phyloP scores from a whole-genome alignment of 768 basidiomycete genomes.

The Russula sp. region DNA sequence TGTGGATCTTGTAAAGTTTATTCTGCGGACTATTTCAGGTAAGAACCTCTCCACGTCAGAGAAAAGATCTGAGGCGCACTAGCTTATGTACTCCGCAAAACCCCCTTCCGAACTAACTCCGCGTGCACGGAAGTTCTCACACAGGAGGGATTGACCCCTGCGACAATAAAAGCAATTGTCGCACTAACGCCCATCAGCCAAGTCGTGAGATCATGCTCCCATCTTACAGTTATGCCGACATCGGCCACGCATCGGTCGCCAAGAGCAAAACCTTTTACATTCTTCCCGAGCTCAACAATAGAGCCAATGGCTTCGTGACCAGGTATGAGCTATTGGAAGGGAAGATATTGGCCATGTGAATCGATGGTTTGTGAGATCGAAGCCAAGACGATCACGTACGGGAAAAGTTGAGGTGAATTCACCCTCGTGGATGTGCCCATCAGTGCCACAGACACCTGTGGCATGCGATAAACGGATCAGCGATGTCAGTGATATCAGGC shows the following conservation, averaged over 20 bases:
- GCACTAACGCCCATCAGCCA: constrained; percentile 48
- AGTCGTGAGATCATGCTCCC: background rate
- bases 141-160: constrained; percentile 75
- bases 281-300: constrained; percentile 71
- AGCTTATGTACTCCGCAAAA: constrained; percentile 85
- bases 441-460: constrained; percentile 65
- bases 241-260: constrained; percentile 88
- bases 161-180: constrained; percentile 85
- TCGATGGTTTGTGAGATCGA: background rate
- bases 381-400: constrained; percentile 38
- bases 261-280: constrained; percentile 69
- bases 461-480: constrained; percentile 13
- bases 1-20: constrained; percentile 85
- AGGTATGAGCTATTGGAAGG: constrained; percentile 54
- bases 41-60: background rate
- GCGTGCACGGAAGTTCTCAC: constrained; percentile 78
- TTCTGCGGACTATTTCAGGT: constrained; percentile 51
- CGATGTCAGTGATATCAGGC: background rate
- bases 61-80: constrained; percentile 48
- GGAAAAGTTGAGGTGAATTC: constrained; percentile 73
- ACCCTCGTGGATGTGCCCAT: constrained; percentile 59
- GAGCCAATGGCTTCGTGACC: constrained; percentile 74
- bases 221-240: constrained; percentile 62
- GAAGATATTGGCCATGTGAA: background rate
- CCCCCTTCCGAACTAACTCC: constrained; percentile 83